Percentiles rank a stretch among this genome's conserved stretches.
Evolutionary conservation across 1,284 basidiomycete genomes (phyloP).

Genomic region (Sanghuangporus sanghuang): DNA sequence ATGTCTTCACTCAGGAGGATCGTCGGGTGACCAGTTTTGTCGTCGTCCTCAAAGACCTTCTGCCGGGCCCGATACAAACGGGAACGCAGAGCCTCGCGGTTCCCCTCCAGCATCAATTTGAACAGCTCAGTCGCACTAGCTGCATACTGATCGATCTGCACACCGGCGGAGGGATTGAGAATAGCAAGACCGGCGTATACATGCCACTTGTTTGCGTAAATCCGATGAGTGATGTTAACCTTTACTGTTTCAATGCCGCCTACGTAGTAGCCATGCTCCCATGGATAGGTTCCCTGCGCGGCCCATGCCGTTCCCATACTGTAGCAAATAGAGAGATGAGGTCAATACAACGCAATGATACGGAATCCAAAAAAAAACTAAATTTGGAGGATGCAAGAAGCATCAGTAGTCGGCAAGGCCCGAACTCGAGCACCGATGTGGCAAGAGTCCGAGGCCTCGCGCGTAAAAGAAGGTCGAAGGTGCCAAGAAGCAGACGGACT

Average conservation of each 20-base stretch:
- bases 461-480: constrained; percentile 3
- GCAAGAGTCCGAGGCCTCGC: background rate
- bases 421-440: background rate
- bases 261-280: constrained; percentile 93
- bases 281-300: constrained; percentile 77
- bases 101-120: constrained; percentile 91
- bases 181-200: constrained; percentile 98
- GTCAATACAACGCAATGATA: background rate
- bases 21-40: constrained; percentile 36
- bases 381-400: background rate
- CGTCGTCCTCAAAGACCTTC: constrained; percentile 60
- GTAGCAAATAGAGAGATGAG: constrained; percentile 9
- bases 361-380: background rate
- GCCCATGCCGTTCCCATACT: constrained; percentile 99
- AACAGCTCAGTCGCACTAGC: constrained; percentile 84
- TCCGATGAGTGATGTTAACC: constrained; percentile 94
- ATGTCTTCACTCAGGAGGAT: constrained; percentile 87
- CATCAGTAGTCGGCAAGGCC: background rate
- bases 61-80: constrained; percentile 77
- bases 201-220: constrained; percentile 98
- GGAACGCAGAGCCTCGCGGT: constrained; percentile 58
- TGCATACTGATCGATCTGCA: constrained; percentile 90
- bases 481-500: constrained; percentile 9
- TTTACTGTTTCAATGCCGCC: constrained; percentile 99
- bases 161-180: constrained; percentile 88